phyloP scores from a whole-genome alignment of 2,329 filamentous ascomycete species.

The Thelonectria blattea region DNA sequence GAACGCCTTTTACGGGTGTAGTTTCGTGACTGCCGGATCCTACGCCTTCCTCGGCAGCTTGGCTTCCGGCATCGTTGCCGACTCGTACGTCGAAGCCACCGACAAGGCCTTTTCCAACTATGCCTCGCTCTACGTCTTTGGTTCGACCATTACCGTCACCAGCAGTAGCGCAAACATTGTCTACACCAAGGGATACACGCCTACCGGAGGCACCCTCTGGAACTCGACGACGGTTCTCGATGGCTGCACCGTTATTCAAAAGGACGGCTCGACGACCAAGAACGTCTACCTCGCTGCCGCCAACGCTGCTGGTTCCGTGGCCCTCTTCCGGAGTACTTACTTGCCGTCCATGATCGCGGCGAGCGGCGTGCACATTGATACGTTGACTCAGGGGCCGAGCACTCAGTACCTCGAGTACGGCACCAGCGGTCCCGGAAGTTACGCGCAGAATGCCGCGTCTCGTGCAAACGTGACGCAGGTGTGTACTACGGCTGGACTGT shows the following conservation, averaged over 20 bases:
- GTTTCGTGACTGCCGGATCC: slow-evolving; percentile 47
- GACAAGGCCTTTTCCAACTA: slow-evolving; percentile 51
- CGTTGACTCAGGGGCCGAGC: slow-evolving; percentile 40
- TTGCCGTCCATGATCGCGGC: slow-evolving; percentile 47
- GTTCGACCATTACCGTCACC: slow-evolving; percentile 49
- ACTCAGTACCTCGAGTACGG: slow-evolving; percentile 50
- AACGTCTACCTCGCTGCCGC: slow-evolving; percentile 51
- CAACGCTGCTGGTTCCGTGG: slow-evolving; percentile 48
- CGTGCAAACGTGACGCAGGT: slow-evolving; percentile 44
- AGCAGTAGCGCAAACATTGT: slow-evolving; percentile 39
- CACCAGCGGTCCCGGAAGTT: slow-evolving; percentile 49
- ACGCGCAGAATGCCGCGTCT: slow-evolving; percentile 42
- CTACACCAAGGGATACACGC: slow-evolving; percentile 46
- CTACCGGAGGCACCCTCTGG: slow-evolving; percentile 35
- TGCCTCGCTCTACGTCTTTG: slow-evolving; percentile 50
- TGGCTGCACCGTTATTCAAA: slow-evolving; percentile 44
- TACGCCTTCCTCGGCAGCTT: slow-evolving; percentile 36
- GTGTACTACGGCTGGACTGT: slow-evolving; percentile 42
- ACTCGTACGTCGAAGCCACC: slow-evolving; percentile 52
- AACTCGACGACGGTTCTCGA: slow-evolving; percentile 52
- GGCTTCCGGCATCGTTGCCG: slow-evolving; percentile 48
- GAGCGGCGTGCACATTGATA: slow-evolving; percentile 41
- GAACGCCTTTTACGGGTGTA: slow-evolving; percentile 47
- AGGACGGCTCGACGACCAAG: slow-evolving; percentile 39
- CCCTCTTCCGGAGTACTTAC: slow-evolving; percentile 47